Evolutionary conservation across 1,284 basidiomycete species (phyloP).

Genomic region (Heterobasidion occidentale): DNA sequence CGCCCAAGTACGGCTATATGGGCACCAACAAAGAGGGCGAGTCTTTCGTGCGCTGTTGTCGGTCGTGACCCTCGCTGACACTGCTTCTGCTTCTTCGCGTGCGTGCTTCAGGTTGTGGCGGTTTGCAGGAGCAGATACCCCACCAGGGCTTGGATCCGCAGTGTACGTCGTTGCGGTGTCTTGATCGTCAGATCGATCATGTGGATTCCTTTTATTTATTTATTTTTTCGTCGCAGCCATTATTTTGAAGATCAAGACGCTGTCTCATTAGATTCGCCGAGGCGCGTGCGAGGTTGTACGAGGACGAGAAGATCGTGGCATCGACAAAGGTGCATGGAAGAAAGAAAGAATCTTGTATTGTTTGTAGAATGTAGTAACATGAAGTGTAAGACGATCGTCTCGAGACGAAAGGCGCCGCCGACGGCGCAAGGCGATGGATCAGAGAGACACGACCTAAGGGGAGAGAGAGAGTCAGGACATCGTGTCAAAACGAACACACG

Average conservation of each 20-base stretch:
- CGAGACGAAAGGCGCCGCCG: no score
- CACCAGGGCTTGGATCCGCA: constrained; percentile 68
- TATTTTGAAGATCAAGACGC: constrained; percentile 52
- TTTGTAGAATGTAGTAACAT: background rate
- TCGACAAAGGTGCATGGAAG: background rate
- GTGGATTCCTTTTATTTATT: constrained; percentile 2
- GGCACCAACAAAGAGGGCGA: constrained; percentile 70
- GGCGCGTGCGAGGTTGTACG: no score
- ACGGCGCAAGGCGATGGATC: no score
- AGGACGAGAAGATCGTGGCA: background rate
- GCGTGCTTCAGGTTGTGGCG: constrained; percentile 48
- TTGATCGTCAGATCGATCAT: background rate
- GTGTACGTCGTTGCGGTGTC: constrained; percentile 35
- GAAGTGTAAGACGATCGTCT: no score
- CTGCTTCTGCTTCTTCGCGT: no score
- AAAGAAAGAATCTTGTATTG: background rate
- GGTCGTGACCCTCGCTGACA: no score
- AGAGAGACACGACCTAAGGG: no score
- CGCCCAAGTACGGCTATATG: constrained; percentile 76
- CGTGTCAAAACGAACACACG: background rate
- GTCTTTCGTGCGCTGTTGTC: constrained; percentile 9
- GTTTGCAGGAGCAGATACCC: constrained; percentile 76
- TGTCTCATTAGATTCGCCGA: constrained; percentile 24
- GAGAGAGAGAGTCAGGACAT: background rate
- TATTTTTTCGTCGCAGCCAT: constrained; percentile 39